Evolutionary conservation across 352 stramenopile species (phyloP), one percentile per base, ranked within the genome.

Genomic region (Halophytophthora polymorphica): DNA sequence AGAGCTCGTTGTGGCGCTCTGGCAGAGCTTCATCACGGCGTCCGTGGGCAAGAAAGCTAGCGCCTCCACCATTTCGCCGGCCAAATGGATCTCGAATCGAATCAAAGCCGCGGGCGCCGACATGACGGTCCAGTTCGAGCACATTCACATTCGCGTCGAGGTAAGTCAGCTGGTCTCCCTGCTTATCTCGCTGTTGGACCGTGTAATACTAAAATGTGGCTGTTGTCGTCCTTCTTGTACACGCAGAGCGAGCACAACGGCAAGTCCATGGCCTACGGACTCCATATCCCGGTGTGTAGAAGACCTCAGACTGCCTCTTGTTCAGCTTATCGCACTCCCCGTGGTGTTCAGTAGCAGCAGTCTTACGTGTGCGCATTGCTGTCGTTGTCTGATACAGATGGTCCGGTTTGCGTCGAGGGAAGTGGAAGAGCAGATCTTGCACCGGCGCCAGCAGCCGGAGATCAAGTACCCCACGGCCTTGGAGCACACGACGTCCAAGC

Each of bases 141-240:
- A 70, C 14, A 63, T 89, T 25, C 76, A 90, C 42, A 52, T 89
- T 44, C 81, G 81, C 18, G 64, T 88, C 19, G 78, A 92, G 74
- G 81, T 90, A 35, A 14, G 41, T 7, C 28, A 4, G 4, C 8
- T 8, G 12, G 13, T 17, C 11, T 23, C 6, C 14, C 34, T 12
- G 15, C 13, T 35, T 11, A 5, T 36, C 5, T 47, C 19, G 15
- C 15, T 12, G 3, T 18, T 36, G 7, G 2, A 49, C 25, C 13
- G 14, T 22, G 3, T 12, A 48, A 12, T 34, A 45, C 22, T 21
- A 34, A 17, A 51, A 28, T 17, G 10, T 23, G 11, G 5, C 45
- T 38, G 42, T 39, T 49, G 1, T 6, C 40, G n/a, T 15, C 17
- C 36, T 39, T 51, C 0, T 6, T 45, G n/a, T 14, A 21, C 36